phyloP scores from a whole-genome alignment of 139 green algal species.

The Volvox africanus region DNA sequence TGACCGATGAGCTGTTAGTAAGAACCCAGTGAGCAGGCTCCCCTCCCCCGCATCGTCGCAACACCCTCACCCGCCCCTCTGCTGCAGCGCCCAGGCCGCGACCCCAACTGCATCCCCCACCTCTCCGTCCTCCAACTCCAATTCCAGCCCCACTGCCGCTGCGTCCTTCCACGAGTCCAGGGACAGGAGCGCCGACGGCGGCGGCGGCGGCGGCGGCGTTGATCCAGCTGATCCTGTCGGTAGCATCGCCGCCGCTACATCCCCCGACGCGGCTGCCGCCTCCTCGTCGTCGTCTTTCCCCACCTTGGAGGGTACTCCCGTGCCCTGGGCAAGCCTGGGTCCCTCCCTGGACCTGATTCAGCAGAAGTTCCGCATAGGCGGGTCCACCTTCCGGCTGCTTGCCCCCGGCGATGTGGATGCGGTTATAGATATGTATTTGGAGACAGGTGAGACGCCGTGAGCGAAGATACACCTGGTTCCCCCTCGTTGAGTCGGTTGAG shows the following conservation, averaged over 20 bases:
- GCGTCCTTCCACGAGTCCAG: too few species aligned
- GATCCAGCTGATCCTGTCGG: not conserved
- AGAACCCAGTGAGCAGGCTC: too few species aligned
- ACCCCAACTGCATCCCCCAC: too few species aligned
- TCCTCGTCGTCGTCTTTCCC: not conserved
- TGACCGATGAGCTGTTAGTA: too few species aligned
- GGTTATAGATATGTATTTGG: constrained; percentile 87
- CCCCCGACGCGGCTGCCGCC: not conserved
- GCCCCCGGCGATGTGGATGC: constrained; percentile 72
- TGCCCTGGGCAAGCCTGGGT: constrained; percentile 12
- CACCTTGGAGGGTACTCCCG: not conserved
- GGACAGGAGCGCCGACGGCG: not conserved
- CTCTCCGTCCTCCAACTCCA: too few species aligned
- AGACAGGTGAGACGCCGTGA: constrained; percentile 35
- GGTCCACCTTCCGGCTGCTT: constrained; percentile 51
- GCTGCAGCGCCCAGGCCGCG: too few species aligned
- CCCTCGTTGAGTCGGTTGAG: too few species aligned
- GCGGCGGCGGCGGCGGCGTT: not conserved
- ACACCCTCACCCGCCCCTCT: too few species aligned
- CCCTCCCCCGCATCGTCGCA: too few species aligned
- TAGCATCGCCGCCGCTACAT: not conserved
- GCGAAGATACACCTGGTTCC: too few species aligned
- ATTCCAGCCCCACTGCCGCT: too few species aligned
- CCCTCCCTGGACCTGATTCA: constrained; percentile 36
- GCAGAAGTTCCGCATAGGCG: constrained; percentile 14